These are phyloP conservation scores for Boletus barrowsii DNA, from an alignment of 768 basidiomycete species.

Conservation along the genomic window DNA sequence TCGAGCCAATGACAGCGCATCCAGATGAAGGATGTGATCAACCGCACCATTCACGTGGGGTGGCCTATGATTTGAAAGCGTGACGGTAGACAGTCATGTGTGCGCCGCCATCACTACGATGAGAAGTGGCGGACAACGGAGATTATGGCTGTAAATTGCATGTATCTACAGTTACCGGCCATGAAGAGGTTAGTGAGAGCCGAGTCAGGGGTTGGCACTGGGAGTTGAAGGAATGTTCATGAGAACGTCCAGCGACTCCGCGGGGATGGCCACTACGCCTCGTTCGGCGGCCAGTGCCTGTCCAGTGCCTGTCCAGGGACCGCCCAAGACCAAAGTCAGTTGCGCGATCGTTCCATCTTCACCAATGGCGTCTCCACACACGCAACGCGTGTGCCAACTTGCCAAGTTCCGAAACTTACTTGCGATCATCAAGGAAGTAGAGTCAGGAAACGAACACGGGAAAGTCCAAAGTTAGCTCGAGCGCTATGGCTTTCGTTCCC, in stretches of 20 bases:
- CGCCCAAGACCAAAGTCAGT: too few relatives aligned
- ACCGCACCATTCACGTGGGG: not conserved
- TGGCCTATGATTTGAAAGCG: not conserved
- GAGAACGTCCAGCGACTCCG: constrained; percentile 2
- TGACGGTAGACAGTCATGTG: not conserved
- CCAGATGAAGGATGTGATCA: constrained; percentile 12
- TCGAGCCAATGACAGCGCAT: constrained; percentile 1
- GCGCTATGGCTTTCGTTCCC: constrained; percentile 1
- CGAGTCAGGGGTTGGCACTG: not conserved
- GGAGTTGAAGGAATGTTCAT: not conserved
- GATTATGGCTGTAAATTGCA: not conserved
- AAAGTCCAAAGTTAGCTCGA: not conserved
- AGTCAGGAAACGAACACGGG: not conserved
- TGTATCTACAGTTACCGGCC: not conserved
- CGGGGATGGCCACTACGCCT: not conserved
- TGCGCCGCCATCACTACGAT: not conserved
- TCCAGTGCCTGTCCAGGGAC: not conserved
- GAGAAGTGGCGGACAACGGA: not conserved
- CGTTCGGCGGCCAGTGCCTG: not conserved
- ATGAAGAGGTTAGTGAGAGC: not conserved
- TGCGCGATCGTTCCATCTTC: not conserved
- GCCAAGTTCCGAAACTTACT: not conserved
- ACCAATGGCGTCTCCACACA: not conserved
- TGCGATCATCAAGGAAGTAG: constrained; percentile 18
- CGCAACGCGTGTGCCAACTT: not conserved